These are phyloP conservation scores for Neotropicomus parvogracilis DNA, from an alignment of 1,284 basidiomycete genomes.

Conservation along the genomic window DNA sequence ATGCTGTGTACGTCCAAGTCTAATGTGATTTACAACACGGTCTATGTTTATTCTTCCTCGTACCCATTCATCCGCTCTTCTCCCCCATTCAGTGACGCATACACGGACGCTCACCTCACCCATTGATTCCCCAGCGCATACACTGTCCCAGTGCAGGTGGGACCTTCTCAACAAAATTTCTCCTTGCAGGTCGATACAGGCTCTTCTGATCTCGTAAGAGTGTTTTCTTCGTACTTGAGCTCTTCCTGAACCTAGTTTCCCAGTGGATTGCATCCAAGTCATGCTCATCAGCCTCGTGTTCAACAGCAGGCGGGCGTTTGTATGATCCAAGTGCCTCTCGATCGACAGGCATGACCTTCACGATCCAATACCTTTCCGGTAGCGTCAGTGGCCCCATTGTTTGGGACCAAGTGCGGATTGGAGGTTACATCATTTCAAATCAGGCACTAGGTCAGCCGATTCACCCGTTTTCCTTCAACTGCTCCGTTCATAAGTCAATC, in stretches of 20 bases:
- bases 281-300: constrained; percentile 49
- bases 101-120: not conserved
- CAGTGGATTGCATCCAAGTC: constrained; percentile 64
- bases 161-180: constrained; percentile 45
- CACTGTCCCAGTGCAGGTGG: constrained; percentile 53
- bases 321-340: constrained; percentile 52
- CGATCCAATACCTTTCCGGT: constrained; percentile 58
- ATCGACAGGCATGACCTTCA: constrained; percentile 41
- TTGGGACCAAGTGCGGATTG: constrained; percentile 60
- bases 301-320: constrained; percentile 38
- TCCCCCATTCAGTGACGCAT: not conserved
- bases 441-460: constrained; percentile 57
- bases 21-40: not conserved
- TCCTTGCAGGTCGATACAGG: constrained; percentile 71
- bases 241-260: not conserved
- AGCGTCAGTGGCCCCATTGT: constrained; percentile 55
- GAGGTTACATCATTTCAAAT: constrained; percentile 53
- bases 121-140: constrained; percentile 48
- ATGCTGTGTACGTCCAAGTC: constrained; percentile 47
- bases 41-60: not conserved
- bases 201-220: constrained; percentile 66
- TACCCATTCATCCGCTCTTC: not conserved
- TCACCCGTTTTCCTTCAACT: not conserved
- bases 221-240: constrained; percentile 1
- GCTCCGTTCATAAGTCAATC: constrained; percentile 10